Percentiles rank a stretch among this genome's conserved stretches.
Evolutionary conservation across 2,329 filamentous ascomycete species (phyloP).

Genomic region (Pseudogymnoascus sp.): DNA sequence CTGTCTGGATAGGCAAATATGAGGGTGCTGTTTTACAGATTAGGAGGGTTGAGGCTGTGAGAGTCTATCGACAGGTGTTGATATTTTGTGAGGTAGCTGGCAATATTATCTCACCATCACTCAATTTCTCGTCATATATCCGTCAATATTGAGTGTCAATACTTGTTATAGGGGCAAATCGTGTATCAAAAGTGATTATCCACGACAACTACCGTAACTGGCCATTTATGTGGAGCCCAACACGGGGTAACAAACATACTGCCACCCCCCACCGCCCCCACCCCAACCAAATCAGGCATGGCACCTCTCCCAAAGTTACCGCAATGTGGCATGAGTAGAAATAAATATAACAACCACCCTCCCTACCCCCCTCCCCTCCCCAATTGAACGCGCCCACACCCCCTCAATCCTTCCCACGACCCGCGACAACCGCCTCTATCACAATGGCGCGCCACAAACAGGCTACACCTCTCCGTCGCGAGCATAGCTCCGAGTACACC

Average conservation of each 20-base stretch:
- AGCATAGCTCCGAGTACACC: conserved; percentile 58
- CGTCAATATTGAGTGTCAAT: not conserved
- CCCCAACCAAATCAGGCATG: not conserved
- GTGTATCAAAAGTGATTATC: not conserved
- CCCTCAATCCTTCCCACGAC: not conserved
- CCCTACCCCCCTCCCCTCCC: not conserved
- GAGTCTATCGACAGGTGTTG: too few relatives aligned
- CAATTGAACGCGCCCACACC: not conserved
- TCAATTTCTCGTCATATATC: not conserved
- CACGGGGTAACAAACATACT: not conserved
- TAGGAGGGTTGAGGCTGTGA: not conserved
- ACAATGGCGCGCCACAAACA: conserved; percentile 67
- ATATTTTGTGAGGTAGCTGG: not conserved
- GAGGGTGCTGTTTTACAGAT: not conserved
- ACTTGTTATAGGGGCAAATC: not conserved
- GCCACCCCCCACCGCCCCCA: not conserved
- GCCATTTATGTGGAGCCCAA: conserved; percentile 2
- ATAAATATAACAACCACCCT: not conserved
- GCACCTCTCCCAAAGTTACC: not conserved
- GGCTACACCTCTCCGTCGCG: conserved; percentile 53
- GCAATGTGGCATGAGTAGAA: conserved; percentile 8
- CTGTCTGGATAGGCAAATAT: conserved; percentile 6
- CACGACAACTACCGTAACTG: not conserved
- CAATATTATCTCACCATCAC: not conserved
- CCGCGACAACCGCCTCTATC: too few relatives aligned